These are phyloP conservation scores for Aspergillus sp. DNA, from an alignment of 2,329 filamentous ascomycete species.

Conservation along the genomic window DNA sequence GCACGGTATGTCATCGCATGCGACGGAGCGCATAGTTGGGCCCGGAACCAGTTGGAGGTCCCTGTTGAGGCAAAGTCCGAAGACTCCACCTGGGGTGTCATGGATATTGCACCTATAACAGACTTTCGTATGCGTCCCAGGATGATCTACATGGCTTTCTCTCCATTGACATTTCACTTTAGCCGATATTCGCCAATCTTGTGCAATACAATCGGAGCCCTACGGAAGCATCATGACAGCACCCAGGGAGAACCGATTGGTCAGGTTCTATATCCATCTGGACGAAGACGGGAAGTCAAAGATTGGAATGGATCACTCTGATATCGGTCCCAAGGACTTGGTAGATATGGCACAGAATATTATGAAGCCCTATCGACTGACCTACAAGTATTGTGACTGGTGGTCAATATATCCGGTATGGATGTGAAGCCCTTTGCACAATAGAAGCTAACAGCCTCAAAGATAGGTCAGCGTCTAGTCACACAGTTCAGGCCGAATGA, in stretches of 20 bases:
- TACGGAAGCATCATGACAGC: background rate
- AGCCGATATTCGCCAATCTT: constrained; percentile 2
- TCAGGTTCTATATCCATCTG: background rate
- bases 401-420: background rate
- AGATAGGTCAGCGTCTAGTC: background rate
- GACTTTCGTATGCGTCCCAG: background rate
- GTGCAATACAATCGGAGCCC: background rate
- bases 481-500: background rate
- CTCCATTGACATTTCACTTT: background rate
- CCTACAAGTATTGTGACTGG: background rate
- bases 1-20: background rate
- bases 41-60: background rate
- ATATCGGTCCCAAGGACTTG: no score
- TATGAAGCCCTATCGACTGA: no score
- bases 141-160: background rate
- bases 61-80: background rate
- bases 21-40: background rate
- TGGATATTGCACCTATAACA: background rate
- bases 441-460: background rate
- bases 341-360: no score
- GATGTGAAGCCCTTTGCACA: background rate
- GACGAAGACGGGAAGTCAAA: background rate
- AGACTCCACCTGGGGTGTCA: background rate
- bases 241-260: background rate
- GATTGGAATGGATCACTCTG: background rate